A percentile compares a stretch with the other conserved stretches of the same genome.
Conservation (phyloP, 306 rosid species). For the Cajanus cajan region DNA sequence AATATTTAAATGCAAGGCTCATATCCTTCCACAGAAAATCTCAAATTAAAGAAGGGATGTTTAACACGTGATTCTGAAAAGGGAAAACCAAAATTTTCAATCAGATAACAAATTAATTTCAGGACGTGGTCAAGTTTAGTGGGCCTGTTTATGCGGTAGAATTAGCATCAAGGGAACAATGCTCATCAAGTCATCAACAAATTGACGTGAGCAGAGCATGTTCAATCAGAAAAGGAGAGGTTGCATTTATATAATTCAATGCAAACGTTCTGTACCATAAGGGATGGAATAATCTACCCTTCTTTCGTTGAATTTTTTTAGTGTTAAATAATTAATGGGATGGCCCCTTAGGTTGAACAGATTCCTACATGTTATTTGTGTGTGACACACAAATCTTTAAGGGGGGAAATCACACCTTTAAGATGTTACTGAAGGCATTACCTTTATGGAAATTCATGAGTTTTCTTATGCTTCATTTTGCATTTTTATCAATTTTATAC, state of each 20-base stretch:
- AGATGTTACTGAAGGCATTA: slow-evolving; percentile 15
- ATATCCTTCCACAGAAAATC: background rate
- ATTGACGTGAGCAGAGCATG: background rate
- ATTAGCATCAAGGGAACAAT: slow-evolving; percentile 10
- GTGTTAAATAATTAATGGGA: slow-evolving; percentile 3
- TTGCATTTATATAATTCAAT: background rate
- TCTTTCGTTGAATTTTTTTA: background rate
- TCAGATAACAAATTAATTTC: background rate
- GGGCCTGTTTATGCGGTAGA: background rate
- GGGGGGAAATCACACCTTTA: background rate
- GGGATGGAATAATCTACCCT: background rate
- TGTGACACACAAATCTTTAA: background rate
- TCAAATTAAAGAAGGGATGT: background rate
- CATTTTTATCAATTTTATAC: background rate
- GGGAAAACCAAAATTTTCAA: background rate
- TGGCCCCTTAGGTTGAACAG: background rate
- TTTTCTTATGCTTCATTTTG: background rate
- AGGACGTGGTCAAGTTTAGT: background rate
- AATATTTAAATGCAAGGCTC: background rate
- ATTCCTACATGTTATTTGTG: background rate
- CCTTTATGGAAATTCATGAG: background rate
- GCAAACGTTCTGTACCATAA: background rate
- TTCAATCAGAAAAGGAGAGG: background rate
- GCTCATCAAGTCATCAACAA: slow-evolving; percentile 9
- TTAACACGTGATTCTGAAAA: background rate